phyloP scores from a whole-genome alignment of 1,284 basidiomycete genomes.

The Ceratobasidium sp. region DNA sequence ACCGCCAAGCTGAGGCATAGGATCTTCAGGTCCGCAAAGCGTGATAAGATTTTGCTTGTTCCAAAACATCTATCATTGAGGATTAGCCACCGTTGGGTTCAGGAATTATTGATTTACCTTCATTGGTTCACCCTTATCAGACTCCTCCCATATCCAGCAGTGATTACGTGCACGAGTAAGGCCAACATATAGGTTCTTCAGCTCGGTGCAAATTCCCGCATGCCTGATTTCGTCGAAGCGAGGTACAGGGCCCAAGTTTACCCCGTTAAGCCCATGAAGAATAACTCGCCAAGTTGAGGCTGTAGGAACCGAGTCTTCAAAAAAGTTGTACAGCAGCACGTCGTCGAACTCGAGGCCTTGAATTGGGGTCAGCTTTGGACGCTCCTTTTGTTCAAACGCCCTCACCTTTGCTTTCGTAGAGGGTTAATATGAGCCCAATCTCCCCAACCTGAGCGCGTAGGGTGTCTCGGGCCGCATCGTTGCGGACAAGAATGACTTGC shows the following conservation, averaged over 20 bases:
- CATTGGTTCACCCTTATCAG: neutral
- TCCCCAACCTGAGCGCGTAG: conserved; percentile 67
- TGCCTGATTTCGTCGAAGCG: conserved; percentile 11
- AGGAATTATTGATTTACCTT: neutral
- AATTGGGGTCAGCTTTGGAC: neutral
- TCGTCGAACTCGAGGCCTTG: neutral
- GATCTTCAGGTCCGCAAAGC: conserved; percentile 54
- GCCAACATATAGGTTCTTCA: conserved; percentile 36
- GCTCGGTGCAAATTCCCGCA: conserved; percentile 21
- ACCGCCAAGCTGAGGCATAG: conserved; percentile 55
- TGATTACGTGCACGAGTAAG: neutral
- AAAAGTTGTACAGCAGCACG: neutral
- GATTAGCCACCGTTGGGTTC: neutral
- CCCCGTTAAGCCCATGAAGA: neutral
- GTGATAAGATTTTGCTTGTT: conserved; percentile 58
- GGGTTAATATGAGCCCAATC: conserved; percentile 70
- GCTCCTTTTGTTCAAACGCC: conserved; percentile 47
- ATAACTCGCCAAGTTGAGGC: conserved; percentile 14
- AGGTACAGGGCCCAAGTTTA: neutral
- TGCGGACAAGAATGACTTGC: conserved; percentile 68
- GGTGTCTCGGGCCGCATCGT: conserved; percentile 62
- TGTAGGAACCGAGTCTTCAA: neutral
- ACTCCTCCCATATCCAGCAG: conserved; percentile 4
- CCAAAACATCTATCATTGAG: conserved; percentile 56
- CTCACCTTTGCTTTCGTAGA: conserved; percentile 75